Base-by-base conservation (phyloP, 2,329 filamentous ascomycete genomes). In the Colletotrichum sp. region DNA sequence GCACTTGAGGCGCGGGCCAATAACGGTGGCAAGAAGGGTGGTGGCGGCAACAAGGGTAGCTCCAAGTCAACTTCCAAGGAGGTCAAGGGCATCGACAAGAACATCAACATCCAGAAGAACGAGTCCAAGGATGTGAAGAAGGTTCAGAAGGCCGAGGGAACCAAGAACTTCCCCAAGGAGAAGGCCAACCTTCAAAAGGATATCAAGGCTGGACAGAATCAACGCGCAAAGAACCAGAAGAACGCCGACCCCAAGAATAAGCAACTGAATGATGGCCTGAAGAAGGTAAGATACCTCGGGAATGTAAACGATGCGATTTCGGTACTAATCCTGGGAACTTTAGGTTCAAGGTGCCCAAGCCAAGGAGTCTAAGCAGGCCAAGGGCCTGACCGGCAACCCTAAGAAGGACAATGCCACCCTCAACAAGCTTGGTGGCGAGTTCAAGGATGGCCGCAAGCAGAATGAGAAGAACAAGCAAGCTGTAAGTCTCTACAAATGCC, bases 331-430 rank as follows among this genome's bases (percentile, higher is more conserved):
- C 9, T 36, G 13, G 16, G 16, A 8, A 4, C 15, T 66, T 18
- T 16, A 75, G 73, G 73, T 75, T 13, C 55, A 75, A 75, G 24
- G 24, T 1, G 73, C 73, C 9, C 73, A 75, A 62, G 55, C 30
- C 0, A 63, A 34, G 15, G 73, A 75, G 39, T 8, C 59, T 13
- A 57, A 64, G 69, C 73, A 75, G 10, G 69, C 69, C 55, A 18
- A 63, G 18, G 18, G 55, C 18, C 63, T 75, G n/a, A 64, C 55
- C 5, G 72, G 72, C 28, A 26, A 70, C 10, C 24, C 71, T 2
- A 13, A 24, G 30, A 8, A 24, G 3, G 72, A 75, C 9, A 72
- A 64, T 4, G 24, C n/a, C 1, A 75, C 73, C 3, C 55, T 75
- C 6, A 75, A 64, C 2, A 48, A 28, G 6, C 63, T 75, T 6